These are phyloP conservation scores for Elasticomyces elasticus DNA, from an alignment of 495 filamentous ascomycete species.

Conservation along the genomic window DNA sequence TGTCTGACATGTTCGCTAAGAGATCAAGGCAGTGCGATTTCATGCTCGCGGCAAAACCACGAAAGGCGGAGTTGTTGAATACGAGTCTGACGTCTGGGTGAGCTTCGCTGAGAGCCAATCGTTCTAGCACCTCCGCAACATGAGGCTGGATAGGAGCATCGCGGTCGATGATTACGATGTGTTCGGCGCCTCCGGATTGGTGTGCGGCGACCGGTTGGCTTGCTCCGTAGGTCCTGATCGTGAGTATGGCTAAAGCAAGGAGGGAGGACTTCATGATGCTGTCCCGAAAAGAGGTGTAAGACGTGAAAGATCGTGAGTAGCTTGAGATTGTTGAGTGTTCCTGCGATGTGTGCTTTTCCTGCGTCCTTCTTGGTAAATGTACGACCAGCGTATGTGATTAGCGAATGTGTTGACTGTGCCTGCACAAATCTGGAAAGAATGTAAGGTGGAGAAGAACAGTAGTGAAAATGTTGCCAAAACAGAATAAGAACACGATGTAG, in stretches of 20 bases:
- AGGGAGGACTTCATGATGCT: not conserved
- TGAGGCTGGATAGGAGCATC: constrained; percentile 14
- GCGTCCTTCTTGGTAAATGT: not conserved
- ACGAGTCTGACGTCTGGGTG: constrained; percentile 28
- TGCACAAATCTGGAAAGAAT: not conserved
- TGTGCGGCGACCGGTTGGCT: constrained; percentile 15
- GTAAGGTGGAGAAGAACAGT: not conserved
- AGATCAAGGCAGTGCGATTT: constrained; percentile 29
- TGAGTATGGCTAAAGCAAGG: not conserved
- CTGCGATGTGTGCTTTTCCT: not conserved
- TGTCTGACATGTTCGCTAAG: constrained; percentile 32
- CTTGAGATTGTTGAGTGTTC: not conserved
- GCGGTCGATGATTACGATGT: constrained; percentile 33
- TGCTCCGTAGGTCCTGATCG: constrained; percentile 1
- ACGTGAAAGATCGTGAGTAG: too few species aligned
- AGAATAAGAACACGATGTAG: too few species aligned
- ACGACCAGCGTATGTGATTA: not conserved
- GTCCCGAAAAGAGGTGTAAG: too few species aligned
- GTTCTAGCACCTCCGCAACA: constrained; percentile 25
- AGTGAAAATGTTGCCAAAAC: too few species aligned
- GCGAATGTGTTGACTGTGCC: not conserved
- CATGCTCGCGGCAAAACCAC: constrained; percentile 36
- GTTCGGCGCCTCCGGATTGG: constrained; percentile 28
- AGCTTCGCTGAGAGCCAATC: constrained; percentile 20
- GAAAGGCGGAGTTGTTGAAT: constrained; percentile 40